Base-by-base conservation (phyloP, 176 grass and related monocot species). In the Rhynchospora tenuis region DNA sequence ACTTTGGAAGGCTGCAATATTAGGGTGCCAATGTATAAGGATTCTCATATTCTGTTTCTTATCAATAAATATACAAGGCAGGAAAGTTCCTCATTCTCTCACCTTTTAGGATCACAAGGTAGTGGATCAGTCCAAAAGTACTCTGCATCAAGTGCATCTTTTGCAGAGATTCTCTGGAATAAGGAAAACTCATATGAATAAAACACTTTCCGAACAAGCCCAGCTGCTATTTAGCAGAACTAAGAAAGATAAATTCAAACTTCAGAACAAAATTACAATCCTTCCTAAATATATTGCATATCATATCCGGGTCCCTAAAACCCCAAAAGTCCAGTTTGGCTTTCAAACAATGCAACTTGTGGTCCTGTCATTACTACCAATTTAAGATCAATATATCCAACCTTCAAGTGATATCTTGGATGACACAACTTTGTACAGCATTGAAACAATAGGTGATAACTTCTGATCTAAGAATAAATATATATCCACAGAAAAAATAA, bases 41-140 rank as follows among this genome's bases (percentile, higher is more conserved):
- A 48, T 59, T 59, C 59, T 57, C 17, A 31, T 61, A 13, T 12
- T 65, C 26, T 47, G n/a, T 48, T 65, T 43, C 44, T 65, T 6
- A 59, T 55, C 45, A 20, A 52, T n/a, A 14, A 26, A 46, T 56
- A 58, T 16, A 31, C 3, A 9, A 71, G 33, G 26, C 42, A 83
- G 50, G 48, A 9, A 16, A 29, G 6, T 38, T 38, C 10, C 48
- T 27, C 14, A 58, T 42, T 52, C 20, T 52, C 20, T 64, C 19
- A 94, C 92, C 95, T 98, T 89, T 98, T 95, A 0, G 95, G 90
- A 46, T 98, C 95, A 80, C 95, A 98, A 26, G 95, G 95, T 68
- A 98, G 82, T 7, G 90, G 95, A 79, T 98, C 95, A 16, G 92
- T 98, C 95, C 92, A 98, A 72, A 98, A 98, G 83, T 98, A 98